Evolutionary conservation across 441 rosid species (phyloP).

Genomic region (Euphorbia corollata): DNA sequence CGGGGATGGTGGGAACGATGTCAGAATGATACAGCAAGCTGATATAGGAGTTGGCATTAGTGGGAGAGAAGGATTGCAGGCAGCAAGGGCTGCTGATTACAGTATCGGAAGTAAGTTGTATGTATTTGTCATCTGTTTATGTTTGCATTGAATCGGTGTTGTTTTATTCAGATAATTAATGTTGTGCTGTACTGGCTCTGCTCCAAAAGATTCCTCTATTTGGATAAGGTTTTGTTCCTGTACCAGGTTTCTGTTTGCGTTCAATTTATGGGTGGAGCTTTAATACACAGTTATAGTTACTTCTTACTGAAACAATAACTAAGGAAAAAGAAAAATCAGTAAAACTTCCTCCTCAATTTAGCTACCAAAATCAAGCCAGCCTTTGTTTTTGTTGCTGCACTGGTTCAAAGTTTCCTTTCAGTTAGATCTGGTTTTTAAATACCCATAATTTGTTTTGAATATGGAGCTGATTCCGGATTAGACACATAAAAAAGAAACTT

Average conservation of each 20-base stretch:
- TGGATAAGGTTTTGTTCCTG: background rate
- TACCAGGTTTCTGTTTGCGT: background rate
- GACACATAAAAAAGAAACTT: background rate
- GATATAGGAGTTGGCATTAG: conserved; percentile 98
- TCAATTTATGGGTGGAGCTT: background rate
- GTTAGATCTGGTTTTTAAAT: background rate
- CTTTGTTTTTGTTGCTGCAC: background rate
- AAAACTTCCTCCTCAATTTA: background rate
- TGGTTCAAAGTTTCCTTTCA: background rate
- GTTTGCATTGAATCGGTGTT: background rate
- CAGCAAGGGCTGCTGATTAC: conserved; percentile 98
- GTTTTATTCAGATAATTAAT: background rate
- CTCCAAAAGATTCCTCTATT: background rate
- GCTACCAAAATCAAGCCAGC: background rate
- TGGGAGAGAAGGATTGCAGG: conserved; percentile 98
- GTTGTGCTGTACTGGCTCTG: background rate
- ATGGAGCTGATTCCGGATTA: background rate
- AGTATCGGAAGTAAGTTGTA: conserved; percentile 82
- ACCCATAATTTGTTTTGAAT: background rate
- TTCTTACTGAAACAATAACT: conserved; percentile 1
- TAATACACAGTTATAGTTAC: background rate
- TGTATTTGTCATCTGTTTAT: background rate
- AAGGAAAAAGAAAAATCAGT: background rate
- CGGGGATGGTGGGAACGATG: conserved; percentile 99
- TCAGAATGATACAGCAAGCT: conserved; percentile 98